Base-by-base conservation (phyloP, 208 protist genomes). In the Trypanosoma platydactyli region DNA sequence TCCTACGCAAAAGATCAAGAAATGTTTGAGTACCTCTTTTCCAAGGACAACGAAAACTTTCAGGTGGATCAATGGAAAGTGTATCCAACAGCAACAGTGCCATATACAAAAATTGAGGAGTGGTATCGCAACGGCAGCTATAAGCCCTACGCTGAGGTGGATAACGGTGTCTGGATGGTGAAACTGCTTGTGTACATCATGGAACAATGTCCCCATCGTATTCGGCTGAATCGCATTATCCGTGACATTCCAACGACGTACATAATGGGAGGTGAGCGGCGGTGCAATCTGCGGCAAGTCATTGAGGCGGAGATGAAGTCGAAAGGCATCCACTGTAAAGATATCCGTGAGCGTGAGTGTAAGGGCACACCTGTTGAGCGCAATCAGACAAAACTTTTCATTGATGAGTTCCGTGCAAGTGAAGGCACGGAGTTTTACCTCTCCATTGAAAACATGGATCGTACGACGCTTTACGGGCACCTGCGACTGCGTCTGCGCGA, bases 1-100 rank as follows among this genome's bases (percentile, higher is more conserved):
- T 97, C 86, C 54, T 90, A 97, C 58, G 93, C 97, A 55, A 86
- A 98, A 60, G 98, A 99, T 77, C 74, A 96, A 24, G 88, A 94
- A 62, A 89, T 98, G 62, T 99, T 99, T 67, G 69, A 94, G 58
- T 84, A 71, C 54, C 84, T 96, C 41, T 83, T 93, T 58, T 91
- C 85, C 1, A 2, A 22, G 7, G 87, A 96, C 22, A 94, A 96
- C 64, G 95, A 98, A 56, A 79, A 65, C 20, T 99, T 99, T 66
- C 92, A 99, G 66, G 88, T 97, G 18, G 99, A 99, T 69, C 98
- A 99, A 58, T 94, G 99, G 71, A 99, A 99, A 77, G 81, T 99
- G 5, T 99, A 99, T 83, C 98, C 99, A 30, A 99, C 97, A 2
- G 86, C 99, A 2, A 99, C 99, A 6, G 99, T 99, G 45, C 93